Conservation (phyloP, 1,284 basidiomycete species). For the Fomes fomentarius region DNA sequence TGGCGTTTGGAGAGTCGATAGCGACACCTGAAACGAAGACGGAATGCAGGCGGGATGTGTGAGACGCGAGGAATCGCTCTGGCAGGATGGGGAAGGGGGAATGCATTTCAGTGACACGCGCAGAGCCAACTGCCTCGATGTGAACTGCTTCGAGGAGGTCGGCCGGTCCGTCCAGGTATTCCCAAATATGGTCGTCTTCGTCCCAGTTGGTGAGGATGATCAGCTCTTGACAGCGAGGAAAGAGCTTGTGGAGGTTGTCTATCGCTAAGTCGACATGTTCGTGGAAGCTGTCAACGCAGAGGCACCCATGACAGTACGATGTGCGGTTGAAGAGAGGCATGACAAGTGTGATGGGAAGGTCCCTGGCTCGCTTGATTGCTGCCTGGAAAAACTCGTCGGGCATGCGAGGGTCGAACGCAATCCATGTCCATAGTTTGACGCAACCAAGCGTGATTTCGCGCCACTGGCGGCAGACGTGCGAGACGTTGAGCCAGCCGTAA, state of each 20-base stretch:
- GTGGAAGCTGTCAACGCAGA: neutral
- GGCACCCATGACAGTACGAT: conserved; percentile 2
- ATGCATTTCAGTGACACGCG: neutral
- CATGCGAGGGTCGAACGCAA: neutral
- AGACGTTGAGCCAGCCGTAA: neutral
- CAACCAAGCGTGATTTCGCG: neutral
- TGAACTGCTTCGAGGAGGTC: neutral
- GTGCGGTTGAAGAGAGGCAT: neutral
- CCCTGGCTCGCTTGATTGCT: neutral
- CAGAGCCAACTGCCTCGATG: neutral
- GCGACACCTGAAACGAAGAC: neutral
- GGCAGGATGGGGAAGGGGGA: neutral
- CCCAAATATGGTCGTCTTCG: conserved; percentile 1
- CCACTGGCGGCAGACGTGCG: neutral
- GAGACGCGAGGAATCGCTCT: neutral
- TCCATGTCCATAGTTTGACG: neutral
- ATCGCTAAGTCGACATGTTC: neutral
- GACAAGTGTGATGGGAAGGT: neutral
- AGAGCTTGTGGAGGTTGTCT: neutral
- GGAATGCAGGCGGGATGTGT: neutral
- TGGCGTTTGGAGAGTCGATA: neutral
- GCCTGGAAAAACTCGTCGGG: neutral
- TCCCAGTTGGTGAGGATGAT: conserved; percentile 1
- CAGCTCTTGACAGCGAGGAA: neutral
- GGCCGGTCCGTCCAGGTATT: neutral